Evolutionary conservation across 805 yeast genomes (phyloP), one percentile per base, ranked within the genome.

Genomic region (Candida xiaguanensis): DNA sequence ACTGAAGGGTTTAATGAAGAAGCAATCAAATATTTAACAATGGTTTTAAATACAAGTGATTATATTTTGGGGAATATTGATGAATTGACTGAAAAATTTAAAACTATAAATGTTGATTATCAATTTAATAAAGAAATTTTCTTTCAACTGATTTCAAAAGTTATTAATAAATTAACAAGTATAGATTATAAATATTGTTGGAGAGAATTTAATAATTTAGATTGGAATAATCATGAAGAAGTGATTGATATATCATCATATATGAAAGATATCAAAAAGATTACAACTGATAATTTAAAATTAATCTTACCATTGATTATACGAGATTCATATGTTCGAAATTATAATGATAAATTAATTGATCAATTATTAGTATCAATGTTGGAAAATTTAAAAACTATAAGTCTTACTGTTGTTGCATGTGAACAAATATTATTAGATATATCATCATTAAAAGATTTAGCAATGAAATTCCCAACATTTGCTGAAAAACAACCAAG

Each of bases 381-480:
- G 49, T 53, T 82, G 37, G 64, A 72, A 20, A 77, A 75, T 40
- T 73, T 89, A 38, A 66, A 77, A 6, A 70, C 72, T 38, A 65
- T 85, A 25, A 80, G 77, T 39, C 68, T 80, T 2, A 85, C 81
- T 28, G 67, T 79, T 9, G 60, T 69, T n/a, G 74, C 72, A 51
- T 84, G 91, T 3, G 96, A 90, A 56, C 97, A 91, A 56, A 68
- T 91, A 52, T 63, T 82, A 28, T 63, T 85, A 16, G 99, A 91
- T 61, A 53, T 85, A 2, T 80, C 81, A 28, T 69, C 75, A 7
- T 57, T 91, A 50, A 85, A 83, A 51, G 67, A 70, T 19, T 65
- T 75, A 19, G 69, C 86, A 28, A 36, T 67, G 2, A 57, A 53
- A 14, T 63, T 78, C 11, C 78, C 80, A 3, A 36, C 51, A 9